phyloP scores from a whole-genome alignment of 1,284 basidiomycete genomes.

The Sphaerobolus stellatus region DNA sequence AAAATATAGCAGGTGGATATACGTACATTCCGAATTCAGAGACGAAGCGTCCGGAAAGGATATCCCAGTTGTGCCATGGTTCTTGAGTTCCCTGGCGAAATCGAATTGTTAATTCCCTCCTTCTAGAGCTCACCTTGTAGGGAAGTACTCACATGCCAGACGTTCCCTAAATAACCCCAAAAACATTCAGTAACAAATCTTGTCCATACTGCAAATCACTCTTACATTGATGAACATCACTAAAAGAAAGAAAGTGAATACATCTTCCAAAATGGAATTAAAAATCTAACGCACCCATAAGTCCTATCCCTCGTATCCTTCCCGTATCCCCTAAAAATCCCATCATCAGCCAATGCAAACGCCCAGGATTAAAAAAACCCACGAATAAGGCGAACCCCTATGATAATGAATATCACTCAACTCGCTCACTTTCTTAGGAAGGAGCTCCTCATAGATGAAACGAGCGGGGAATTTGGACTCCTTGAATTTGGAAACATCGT shows the following conservation, averaged over 20 bases:
- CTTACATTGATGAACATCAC: constrained; percentile 85
- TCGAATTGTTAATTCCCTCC: neutral
- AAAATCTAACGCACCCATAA: constrained; percentile 38
- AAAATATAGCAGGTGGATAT: neutral
- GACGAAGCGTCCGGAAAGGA: constrained; percentile 80
- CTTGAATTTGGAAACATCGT: constrained; percentile 78
- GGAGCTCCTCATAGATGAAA: constrained; percentile 80
- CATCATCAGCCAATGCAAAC: neutral
- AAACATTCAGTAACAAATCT: constrained; percentile 1
- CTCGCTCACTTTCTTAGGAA: constrained; percentile 70
- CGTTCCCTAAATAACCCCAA: constrained; percentile 65
- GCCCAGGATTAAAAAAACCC: neutral
- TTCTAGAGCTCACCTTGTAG: neutral
- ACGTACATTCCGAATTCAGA: constrained; percentile 86
- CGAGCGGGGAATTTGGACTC: constrained; percentile 84
- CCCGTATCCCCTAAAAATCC: constrained; percentile 59
- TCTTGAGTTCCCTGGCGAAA: constrained; percentile 61
- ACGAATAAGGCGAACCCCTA: constrained; percentile 73
- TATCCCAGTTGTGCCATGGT: constrained; percentile 89
- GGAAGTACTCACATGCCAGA: constrained; percentile 68
- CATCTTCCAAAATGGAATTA: neutral
- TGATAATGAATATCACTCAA: constrained; percentile 76
- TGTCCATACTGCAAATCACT: neutral
- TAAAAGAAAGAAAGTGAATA: neutral
- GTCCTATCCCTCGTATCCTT: constrained; percentile 71